Evolutionary conservation across 164 flowering plant species (phyloP), one percentile per base, ranked within the genome.

Genomic region (Cinnamomum chago): DNA sequence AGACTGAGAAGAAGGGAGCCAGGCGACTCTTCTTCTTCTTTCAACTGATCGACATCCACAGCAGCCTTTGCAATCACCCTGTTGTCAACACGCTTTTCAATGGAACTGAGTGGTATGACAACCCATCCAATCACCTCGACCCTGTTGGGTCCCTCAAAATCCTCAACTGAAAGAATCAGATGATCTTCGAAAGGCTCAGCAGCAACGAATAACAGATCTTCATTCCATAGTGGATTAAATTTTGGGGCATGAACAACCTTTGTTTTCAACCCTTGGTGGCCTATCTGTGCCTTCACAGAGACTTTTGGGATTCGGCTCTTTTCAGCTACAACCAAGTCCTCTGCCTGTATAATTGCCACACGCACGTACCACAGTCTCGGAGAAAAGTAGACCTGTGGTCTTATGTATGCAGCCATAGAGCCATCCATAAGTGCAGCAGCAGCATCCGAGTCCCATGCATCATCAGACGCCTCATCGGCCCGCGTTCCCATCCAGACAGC

Each of bases 401-500:
- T 89, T 25, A 91, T 82, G 52, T 78, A 78, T 10, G 84, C 70
- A 64, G 84, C 79, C 15, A 87, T 81, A 13, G 89, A 81, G 78
- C 87, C 82, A 67, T 86, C 92, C 67, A 84, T 28, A 3, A 90
- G 86, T 35, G 47, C 10, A 5, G 88, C 80, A 18, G 90, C 90
- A 55, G 97, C 89, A 79, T 95, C 98, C 65, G 98, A 91, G 77
- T 90, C 97, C 92, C 95, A 92, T 18, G 98, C 97, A 79, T 94
- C 95, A 22, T 92, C 83, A 79, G 90, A 94, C 17, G 96, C 91
- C 79, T 94, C 97, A 68, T 92, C 95, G n/a, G 98, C 97, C 75
- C 90, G 98, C 1, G 94, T 94, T 17, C 98, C 98, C 62, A 94
- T 87, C 98, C 97, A 94, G 35, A 94, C 92, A 7, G 98, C 98